Evolutionary conservation across 345 rosid species (phyloP), one percentile per base, ranked within the genome.

Genomic region (Jatropha curcas): DNA sequence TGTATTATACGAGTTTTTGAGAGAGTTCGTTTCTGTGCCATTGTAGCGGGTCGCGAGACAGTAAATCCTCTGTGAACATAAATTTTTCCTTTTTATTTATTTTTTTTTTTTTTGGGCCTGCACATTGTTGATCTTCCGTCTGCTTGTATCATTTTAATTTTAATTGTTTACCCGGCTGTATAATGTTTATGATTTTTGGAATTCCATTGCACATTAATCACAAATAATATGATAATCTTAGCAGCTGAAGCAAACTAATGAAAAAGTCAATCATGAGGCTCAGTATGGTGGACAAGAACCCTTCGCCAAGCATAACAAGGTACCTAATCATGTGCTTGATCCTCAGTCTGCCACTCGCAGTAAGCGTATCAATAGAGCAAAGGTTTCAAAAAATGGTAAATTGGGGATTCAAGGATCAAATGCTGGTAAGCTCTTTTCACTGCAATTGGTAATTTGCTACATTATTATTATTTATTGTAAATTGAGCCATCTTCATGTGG

Each of bases 331-430:
- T 27, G 43, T 52, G 16, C 72, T 74, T 59, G 77, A 79, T 71
- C 71, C 76, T 64, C 81, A 70, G 69, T 52, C 71, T 73, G 51
- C 77, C 17, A 71, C 72, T 64, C 74, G 77, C 31, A 67, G 52
- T 72, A 84, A 78, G 77, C 82, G n/a, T 56, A 78, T 60, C 34
- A 76, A 24, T 60, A 89, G 76, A 75, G 58, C 80, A 22, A 91
- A 77, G 81, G 72, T 24, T 66, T 46, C 68, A 51, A 85, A 86
- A 80, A 80, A 60, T 71, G 37, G 68, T 8, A 84, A 79, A 75
- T 61, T 83, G 1, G 75, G 76, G 70, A 67, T 61, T 58, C 81
- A 61, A 46, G 72, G 66, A 52, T 65, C 78, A 5, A 82, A 81
- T 57, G 71, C 82, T 4, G 88, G 97, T 91, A 79, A 43, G 19